phyloP scores from a whole-genome alignment of 257 asterid genomes.

The Solanum gracilifrons region DNA sequence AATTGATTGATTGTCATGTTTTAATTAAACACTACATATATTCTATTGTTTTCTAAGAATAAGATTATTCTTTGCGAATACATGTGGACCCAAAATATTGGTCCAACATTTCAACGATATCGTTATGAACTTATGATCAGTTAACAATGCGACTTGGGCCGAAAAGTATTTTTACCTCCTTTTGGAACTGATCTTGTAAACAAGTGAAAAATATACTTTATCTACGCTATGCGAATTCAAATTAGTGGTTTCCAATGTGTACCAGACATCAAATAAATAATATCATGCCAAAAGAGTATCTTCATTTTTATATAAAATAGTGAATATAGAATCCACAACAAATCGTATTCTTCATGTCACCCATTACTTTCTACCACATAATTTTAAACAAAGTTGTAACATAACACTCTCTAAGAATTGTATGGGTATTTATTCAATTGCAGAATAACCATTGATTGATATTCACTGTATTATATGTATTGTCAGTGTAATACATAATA shows the following conservation, averaged over 20 bases:
- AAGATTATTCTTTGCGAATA: neutral
- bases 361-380: neutral
- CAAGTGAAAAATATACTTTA: too few relatives aligned
- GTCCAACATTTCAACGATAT: neutral
- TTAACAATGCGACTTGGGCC: neutral
- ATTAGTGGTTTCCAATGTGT: too few relatives aligned
- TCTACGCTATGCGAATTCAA: rapidly evolving
- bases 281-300: neutral
- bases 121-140: neutral
- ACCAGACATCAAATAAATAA: too few relatives aligned
- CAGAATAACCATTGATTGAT: neutral
- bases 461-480: neutral
- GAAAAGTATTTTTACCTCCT: neutral
- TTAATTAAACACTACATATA: neutral
- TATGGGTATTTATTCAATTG: neutral
- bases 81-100: neutral
- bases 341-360: neutral
- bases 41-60: neutral
- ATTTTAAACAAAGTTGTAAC: neutral
- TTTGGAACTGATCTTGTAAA: neutral
- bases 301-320: neutral
- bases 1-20: neutral
- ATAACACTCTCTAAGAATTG: neutral
- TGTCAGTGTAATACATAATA: neutral
- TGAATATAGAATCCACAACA: neutral